Percentiles rank a stretch among this genome's conserved stretches.
Evolutionary conservation across 495 filamentous ascomycete species (phyloP).

Genomic region (Podospora appendiculata): DNA sequence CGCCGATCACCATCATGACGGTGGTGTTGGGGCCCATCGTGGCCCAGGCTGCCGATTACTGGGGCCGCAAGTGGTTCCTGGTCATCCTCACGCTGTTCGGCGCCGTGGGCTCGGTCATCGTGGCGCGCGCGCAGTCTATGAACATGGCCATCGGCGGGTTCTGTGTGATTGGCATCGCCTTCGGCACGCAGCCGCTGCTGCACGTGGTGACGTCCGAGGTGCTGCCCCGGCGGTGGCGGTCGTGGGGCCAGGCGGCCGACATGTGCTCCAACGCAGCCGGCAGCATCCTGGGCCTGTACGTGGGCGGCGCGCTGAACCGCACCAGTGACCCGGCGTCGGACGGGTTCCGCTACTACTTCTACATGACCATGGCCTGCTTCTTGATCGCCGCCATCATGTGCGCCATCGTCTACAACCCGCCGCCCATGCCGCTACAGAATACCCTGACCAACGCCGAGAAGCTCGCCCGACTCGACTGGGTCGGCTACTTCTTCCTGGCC

Average conservation of each 20-base stretch:
- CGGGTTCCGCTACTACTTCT: constrained; percentile 26
- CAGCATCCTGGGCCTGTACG: constrained; percentile 8
- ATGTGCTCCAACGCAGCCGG: constrained; percentile 15
- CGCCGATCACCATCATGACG: constrained; percentile 22
- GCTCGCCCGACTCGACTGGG: constrained; percentile 25
- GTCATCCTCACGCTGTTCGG: constrained; percentile 23
- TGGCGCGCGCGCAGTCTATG: constrained; percentile 23
- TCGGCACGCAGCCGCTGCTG: constrained; percentile 25
- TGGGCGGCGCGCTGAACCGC: constrained; percentile 19
- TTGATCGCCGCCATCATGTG: constrained; percentile 12
- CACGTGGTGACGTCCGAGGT: constrained; percentile 29
- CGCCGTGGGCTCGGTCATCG: constrained; percentile 20
- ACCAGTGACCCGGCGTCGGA: constrained; percentile 6
- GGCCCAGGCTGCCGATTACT: constrained; percentile 31
- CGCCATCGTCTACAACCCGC: constrained; percentile 20
- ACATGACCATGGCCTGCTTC: constrained; percentile 16
- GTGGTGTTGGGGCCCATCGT: constrained; percentile 22
- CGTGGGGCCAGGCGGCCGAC: constrained; percentile 21
- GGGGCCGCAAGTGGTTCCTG: constrained; percentile 29
- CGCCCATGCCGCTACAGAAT: constrained; percentile 3
- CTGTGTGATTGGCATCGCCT: constrained; percentile 18
- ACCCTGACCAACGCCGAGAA: constrained; percentile 16
- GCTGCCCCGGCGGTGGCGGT: constrained; percentile 21
- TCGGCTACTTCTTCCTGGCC: constrained; percentile 23
- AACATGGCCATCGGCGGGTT: constrained; percentile 26